phyloP scores from a whole-genome alignment of 768 basidiomycete species.

The Tricholomella constricta region DNA sequence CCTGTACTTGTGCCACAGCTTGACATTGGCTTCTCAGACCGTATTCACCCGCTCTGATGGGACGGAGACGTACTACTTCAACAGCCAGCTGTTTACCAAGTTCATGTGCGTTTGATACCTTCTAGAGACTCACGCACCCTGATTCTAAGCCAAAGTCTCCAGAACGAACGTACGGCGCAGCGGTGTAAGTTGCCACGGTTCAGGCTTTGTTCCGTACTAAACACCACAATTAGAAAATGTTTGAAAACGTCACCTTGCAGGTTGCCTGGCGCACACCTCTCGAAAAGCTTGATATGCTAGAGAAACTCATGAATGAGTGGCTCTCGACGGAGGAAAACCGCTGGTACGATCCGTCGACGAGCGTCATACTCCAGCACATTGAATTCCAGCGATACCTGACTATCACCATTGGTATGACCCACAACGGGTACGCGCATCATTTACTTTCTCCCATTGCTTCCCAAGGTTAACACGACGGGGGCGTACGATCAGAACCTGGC shows the following conservation, averaged over 20 bases:
- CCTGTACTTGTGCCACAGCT: neutral
- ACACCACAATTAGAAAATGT: conserved; percentile 54
- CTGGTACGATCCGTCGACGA: conserved; percentile 74
- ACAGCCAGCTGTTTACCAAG: conserved; percentile 72
- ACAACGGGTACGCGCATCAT: conserved; percentile 44
- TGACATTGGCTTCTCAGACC: conserved; percentile 40
- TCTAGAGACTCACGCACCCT: neutral
- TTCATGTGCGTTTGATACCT: conserved; percentile 58
- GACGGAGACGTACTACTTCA: conserved; percentile 80
- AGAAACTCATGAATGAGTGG: conserved; percentile 72
- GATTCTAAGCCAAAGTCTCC: neutral
- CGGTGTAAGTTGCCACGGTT: conserved; percentile 43
- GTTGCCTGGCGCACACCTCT: conserved; percentile 76
- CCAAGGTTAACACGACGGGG: neutral
- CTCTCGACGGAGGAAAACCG: conserved; percentile 77
- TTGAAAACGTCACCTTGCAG: conserved; percentile 67
- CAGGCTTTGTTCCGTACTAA: conserved; percentile 12
- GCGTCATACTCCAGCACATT: conserved; percentile 63
- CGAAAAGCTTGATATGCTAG: conserved; percentile 69
- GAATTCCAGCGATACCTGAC: conserved; percentile 67
- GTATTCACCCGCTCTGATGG: conserved; percentile 73
- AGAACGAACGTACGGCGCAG: conserved; percentile 77
- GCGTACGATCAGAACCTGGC: conserved; percentile 19
- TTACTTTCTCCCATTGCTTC: neutral
- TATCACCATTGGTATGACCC: conserved; percentile 64